Base-by-base conservation (phyloP, 116 monocot genomes). In the Zostera marina region DNA sequence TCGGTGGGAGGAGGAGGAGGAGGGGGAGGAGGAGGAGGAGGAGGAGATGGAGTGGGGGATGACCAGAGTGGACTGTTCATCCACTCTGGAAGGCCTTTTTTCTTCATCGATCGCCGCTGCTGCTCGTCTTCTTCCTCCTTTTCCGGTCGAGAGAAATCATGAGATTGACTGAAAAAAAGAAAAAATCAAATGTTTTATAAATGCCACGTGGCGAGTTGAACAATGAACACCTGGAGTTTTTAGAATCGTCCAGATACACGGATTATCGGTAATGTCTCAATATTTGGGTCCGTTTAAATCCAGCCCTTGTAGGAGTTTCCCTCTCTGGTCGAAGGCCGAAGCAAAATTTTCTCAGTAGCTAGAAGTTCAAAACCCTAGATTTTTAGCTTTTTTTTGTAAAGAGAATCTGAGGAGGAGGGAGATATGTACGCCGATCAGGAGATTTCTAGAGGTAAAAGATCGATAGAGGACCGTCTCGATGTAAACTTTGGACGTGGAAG, bases 41-140 rank as follows among this genome's bases (percentile, higher is more conserved):
- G 0, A 7, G 44, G 21, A 52, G 43, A n/a, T 9, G 22, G 64
- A 32, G 19, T 38, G 9, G 83, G 67, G 10, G 88, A 77, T n/a
- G 88, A 76, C 88, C 88, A 88, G 25, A 88, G 56, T 11, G 82
- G 73, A 70, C 80, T 82, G 70, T 73, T 88, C 42, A 88, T 68
- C 88, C 88, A 88, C 3, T 88, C 88, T 3, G 83, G 78, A 20
- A 78, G 65, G 53, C 75, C 76, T 54, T 85, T 80, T 76, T 81
- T 81, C 54, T 61, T 60, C 86, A 86, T 86, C 53, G 40, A 16
- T 1, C 22, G 53, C 11, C 2, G 0, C 8, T 11, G 0, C 8
- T 11, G 44, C 44, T 45, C 14, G 44, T 11, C 14, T 14, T 45
- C 44, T 45, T 14, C 44, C 44, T 45, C 14, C 12, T 45, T 11